Evolutionary conservation across 2,329 filamentous ascomycete genomes (phyloP).

Genomic region (Uncinocarpus reesii): DNA sequence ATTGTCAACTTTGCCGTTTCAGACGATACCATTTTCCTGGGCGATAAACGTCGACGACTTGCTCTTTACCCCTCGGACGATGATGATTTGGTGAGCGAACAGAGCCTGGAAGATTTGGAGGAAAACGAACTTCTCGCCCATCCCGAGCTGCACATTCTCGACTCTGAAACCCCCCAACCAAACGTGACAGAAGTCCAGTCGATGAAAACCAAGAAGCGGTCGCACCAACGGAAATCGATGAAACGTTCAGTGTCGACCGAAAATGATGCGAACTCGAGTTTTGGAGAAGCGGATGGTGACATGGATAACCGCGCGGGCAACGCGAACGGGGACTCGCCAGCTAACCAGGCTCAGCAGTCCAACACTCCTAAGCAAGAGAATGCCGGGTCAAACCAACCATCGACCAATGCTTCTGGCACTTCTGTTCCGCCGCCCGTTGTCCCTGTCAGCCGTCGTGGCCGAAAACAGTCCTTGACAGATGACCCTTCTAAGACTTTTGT

Average conservation of each 20-base stretch:
- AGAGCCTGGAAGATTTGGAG: slow-evolving; percentile 66
- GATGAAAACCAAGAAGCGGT: slow-evolving; percentile 43
- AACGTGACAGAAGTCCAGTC: slow-evolving; percentile 39
- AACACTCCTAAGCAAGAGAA: slow-evolving; percentile 36
- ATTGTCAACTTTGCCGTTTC: slow-evolving; percentile 58
- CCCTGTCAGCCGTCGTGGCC: slow-evolving; percentile 78
- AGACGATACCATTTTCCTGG: slow-evolving; percentile 50
- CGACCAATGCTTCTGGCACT: slow-evolving; percentile 37
- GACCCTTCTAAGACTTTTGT: slow-evolving; percentile 98
- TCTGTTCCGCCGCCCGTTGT: slow-evolving; percentile 23
- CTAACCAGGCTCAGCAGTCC: slow-evolving; percentile 26
- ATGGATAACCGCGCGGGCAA: slow-evolving; percentile 24
- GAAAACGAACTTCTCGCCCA: slow-evolving; percentile 54
- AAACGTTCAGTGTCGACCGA: slow-evolving; percentile 24
- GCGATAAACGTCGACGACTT: slow-evolving; percentile 63
- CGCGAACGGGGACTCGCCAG: slow-evolving; percentile 39
- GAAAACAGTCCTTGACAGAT: slow-evolving; percentile 96
- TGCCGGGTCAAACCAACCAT: slow-evolving; percentile 39
- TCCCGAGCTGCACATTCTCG: slow-evolving; percentile 52
- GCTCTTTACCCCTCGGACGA: slow-evolving; percentile 60
- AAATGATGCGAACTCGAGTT: slow-evolving; percentile 23
- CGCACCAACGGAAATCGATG: slow-evolving; percentile 30
- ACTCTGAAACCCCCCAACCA: slow-evolving; percentile 42
- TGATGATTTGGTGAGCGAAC: slow-evolving; percentile 65
- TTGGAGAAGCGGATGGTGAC: slow-evolving; percentile 25